phyloP scores from a whole-genome alignment of 257 asterid genomes.

The Nicotiana undulata region DNA sequence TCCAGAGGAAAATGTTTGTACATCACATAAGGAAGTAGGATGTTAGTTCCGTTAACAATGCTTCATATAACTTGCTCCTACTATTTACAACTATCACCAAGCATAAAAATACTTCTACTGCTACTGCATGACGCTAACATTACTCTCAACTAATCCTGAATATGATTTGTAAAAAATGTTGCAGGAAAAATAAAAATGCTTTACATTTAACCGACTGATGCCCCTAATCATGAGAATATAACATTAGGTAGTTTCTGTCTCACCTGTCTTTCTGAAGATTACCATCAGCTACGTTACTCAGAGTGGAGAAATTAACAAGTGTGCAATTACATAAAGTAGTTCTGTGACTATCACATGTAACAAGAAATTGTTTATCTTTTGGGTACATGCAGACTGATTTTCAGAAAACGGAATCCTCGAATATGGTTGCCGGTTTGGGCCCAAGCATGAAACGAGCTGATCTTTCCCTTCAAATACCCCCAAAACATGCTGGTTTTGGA shows the following conservation, averaged over 20 bases:
- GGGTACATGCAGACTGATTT: slow-evolving; percentile 37
- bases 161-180: not conserved
- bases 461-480: slow-evolving; percentile 71
- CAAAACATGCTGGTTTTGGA: slow-evolving; percentile 32
- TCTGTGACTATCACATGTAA: not conserved
- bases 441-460: slow-evolving; percentile 31
- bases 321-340: not conserved
- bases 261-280: not conserved
- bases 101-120: not conserved
- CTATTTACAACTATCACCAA: not conserved
- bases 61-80: not conserved
- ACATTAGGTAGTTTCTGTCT: not conserved
- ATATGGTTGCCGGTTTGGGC: slow-evolving; percentile 22
- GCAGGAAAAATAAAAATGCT: not conserved
- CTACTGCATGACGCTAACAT: not conserved
- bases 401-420: slow-evolving; percentile 15
- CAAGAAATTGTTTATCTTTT: not conserved
- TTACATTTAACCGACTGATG: not conserved
- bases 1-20: not conserved
- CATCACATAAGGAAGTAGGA: not conserved
- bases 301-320: not conserved
- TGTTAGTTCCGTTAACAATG: not conserved
- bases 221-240: not conserved
- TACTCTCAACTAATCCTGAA: not conserved
- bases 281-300: not conserved